Conservation (phyloP, 1,284 basidiomycete genomes). For the Ceratorhiza oryzae-sativae region DNA sequence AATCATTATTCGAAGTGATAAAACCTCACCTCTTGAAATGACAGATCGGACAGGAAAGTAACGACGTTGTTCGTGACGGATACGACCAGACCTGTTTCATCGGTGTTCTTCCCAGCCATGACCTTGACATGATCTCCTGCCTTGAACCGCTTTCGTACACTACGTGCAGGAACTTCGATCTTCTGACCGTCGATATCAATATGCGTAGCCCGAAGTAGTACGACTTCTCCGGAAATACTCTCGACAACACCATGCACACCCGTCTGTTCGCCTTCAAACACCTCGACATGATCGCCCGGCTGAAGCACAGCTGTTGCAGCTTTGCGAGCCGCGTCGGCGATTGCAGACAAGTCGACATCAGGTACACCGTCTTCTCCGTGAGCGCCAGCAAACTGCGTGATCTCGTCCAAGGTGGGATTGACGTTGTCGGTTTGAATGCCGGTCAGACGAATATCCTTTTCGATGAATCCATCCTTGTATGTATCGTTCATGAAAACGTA, state of each 20-base stretch:
- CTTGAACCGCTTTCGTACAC: conserved; percentile 94
- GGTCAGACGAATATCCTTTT: conserved; percentile 92
- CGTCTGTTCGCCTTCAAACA: conserved; percentile 95
- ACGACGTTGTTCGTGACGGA: conserved; percentile 90
- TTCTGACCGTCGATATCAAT: conserved; percentile 84
- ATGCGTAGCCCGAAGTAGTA: conserved; percentile 82
- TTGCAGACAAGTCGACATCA: conserved; percentile 76
- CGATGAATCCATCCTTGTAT: conserved; percentile 92
- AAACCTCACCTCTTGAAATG: conserved; percentile 81
- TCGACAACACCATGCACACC: conserved; percentile 93
- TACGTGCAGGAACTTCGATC: conserved; percentile 86
- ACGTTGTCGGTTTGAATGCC: conserved; percentile 87
- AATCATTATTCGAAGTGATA: conserved; percentile 15
- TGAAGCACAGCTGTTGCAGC: conserved; percentile 90
- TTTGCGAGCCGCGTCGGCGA: conserved; percentile 87
- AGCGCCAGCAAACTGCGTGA: conserved; percentile 84
- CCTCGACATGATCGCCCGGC: conserved; percentile 96
- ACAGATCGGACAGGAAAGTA: conserved; percentile 97
- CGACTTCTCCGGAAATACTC: conserved; percentile 86
- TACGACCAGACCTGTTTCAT: conserved; percentile 96
- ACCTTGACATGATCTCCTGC: conserved; percentile 99
- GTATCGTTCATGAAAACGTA: conserved; percentile 93
- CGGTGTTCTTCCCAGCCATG: conserved; percentile 91
- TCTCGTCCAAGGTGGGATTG: conserved; percentile 95
- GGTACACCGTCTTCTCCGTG: conserved; percentile 56